A percentile compares a stretch with the other conserved stretches of the same genome.
phyloP scores from a whole-genome alignment of 768 basidiomycete species.

The Trametes cinnabarina region DNA sequence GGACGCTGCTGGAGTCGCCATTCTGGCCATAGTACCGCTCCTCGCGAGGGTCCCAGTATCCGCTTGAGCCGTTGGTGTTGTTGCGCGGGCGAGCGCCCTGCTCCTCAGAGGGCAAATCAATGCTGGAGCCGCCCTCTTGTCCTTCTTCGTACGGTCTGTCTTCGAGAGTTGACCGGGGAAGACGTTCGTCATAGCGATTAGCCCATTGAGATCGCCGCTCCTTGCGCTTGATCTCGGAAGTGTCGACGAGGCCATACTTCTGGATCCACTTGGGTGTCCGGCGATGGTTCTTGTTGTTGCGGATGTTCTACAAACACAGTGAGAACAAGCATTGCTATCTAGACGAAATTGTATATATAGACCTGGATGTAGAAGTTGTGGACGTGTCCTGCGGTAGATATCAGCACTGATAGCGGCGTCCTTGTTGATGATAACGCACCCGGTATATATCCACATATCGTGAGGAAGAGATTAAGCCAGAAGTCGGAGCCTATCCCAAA shows the following conservation, averaged over 20 bases:
- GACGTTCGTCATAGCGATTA: slow-evolving; percentile 78
- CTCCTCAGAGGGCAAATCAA: slow-evolving; percentile 29
- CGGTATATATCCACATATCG: slow-evolving; percentile 90
- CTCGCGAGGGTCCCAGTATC: slow-evolving; percentile 73
- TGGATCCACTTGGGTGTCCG: slow-evolving; percentile 97
- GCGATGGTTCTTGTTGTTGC: slow-evolving; percentile 90
- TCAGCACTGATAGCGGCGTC: slow-evolving; percentile 2
- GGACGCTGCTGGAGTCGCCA: slow-evolving; percentile 36
- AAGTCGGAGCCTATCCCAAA: slow-evolving; percentile 92
- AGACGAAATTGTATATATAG: neutral
- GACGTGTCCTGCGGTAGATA: slow-evolving; percentile 58
- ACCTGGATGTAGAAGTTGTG: slow-evolving; percentile 94
- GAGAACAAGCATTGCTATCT: neutral
- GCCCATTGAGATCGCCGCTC: slow-evolving; percentile 87
- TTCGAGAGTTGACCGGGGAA: slow-evolving; percentile 65
- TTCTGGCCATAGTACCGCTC: slow-evolving; percentile 68
- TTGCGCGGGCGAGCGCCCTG: slow-evolving; percentile 24
- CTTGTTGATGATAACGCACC: slow-evolving; percentile 42
- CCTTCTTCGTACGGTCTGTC: slow-evolving; percentile 77
- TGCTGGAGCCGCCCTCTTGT: slow-evolving; percentile 46
- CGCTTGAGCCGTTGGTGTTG: slow-evolving; percentile 37
- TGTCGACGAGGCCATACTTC: slow-evolving; percentile 86
- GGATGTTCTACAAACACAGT: slow-evolving; percentile 62
- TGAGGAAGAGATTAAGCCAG: slow-evolving; percentile 84
- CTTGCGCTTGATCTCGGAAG: slow-evolving; percentile 71